Base-by-base conservation (phyloP, 345 rosid genomes). In the Populus euphratica region DNA sequence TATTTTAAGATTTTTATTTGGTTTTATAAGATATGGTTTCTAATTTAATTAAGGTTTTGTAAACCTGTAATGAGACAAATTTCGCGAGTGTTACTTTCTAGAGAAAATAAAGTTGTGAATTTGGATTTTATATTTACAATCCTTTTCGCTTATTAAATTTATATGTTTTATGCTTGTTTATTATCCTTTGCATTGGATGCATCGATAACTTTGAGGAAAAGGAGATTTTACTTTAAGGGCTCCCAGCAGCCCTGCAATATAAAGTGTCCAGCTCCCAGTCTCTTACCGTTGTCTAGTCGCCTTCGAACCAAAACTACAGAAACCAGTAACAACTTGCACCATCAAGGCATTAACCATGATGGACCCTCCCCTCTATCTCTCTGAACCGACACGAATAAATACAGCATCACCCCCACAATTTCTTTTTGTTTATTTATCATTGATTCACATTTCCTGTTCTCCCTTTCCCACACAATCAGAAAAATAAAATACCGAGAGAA, bases 281-380 rank as follows among this genome's bases (percentile, higher is more conserved):
- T 56, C 43, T 66, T 66, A 56, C 49, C 5, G 52, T 49, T 62
- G 85, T 79, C n/a, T 14, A 43, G 68, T 82, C 79, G 69, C 74
- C 78, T 20, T 73, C 68, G 65, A 80, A 73, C 69, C 77, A 25
- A n/a, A 35, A 6, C 7, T 31, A 14, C 62, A 31, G 11, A 33
- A 38, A 54, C 21, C 5, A 6, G 11, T 3, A 3, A 4, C 47
- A 11, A 5, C 41, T 38, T 27, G 16, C 71, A 9, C 44, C n/a
- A 72, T 17, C 20, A 66, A 7, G 36, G 21, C 59, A 52, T 13
- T 17, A 20, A 27, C 35, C 38, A 39, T 20, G 27, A 61, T 27
- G n/a, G 47, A 75, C 56, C 43, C 49, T 67, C 47, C 31, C 6
- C 41, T 21, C 20, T 12, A 20, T 76, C 41, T 59, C 63, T 39